phyloP scores from a whole-genome alignment of 495 filamentous ascomycete genomes.

The Neurospora hispaniola region DNA sequence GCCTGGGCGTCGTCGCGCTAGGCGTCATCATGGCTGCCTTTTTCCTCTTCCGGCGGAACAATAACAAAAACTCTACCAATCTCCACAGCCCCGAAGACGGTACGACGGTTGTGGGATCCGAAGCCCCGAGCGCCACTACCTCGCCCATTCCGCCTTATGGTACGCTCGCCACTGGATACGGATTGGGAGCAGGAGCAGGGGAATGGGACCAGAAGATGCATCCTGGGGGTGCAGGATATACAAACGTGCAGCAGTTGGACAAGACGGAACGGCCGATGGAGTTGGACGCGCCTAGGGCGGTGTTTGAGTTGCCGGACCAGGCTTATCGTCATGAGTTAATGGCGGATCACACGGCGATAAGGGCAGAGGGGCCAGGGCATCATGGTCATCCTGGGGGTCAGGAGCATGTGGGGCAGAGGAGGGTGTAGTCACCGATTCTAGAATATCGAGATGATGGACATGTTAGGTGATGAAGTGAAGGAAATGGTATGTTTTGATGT shows the following conservation, averaged over 20 bases:
- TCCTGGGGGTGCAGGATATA: background rate
- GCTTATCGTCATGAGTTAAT: constrained; percentile 21
- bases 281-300: constrained; percentile 12
- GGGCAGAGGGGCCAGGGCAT: background rate
- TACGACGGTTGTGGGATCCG: constrained; percentile 3
- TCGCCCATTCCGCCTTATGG: constrained; percentile 13
- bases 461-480: background rate
- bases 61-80: constrained; percentile 1
- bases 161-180: background rate
- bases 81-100: constrained; percentile 1
- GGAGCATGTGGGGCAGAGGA: background rate
- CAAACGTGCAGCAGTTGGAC: constrained; percentile 14
- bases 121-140: constrained; percentile 3
- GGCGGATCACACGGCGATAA: constrained; percentile 2
- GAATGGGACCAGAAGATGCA: constrained; percentile 13
- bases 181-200: background rate
- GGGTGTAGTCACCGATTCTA: background rate
- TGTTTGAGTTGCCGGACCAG: constrained; percentile 24
- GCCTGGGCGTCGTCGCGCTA: constrained; percentile 19
- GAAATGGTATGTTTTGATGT: background rate
- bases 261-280: constrained; percentile 8
- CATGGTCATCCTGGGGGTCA: background rate
- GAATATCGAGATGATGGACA: too few relatives aligned
- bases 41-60: constrained; percentile 13
- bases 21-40: constrained; percentile 14